Evolutionary conservation across 768 basidiomycete genomes (phyloP).

Genomic region (Mycena galopus): DNA sequence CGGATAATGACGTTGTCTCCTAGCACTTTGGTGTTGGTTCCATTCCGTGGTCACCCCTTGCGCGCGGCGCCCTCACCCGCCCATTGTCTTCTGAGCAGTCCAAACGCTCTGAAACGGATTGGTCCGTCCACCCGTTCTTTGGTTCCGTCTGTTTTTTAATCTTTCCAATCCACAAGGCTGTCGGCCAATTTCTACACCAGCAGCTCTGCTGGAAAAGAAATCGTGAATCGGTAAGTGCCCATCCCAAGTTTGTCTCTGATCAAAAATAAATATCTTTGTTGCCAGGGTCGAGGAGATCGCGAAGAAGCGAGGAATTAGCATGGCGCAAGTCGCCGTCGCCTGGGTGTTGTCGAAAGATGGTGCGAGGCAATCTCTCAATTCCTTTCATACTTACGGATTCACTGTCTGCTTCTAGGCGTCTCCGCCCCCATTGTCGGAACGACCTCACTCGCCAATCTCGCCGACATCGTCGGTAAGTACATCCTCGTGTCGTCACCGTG

Average conservation of each 20-base stretch:
- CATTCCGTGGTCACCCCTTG: not conserved
- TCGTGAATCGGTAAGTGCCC: not conserved
- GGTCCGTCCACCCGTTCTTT: not conserved
- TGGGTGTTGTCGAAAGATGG: slow-evolving; percentile 57
- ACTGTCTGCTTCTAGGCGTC: not conserved
- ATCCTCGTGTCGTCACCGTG: too few species aligned
- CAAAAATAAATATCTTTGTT: not conserved
- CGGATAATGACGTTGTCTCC: too few species aligned
- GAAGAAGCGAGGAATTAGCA: slow-evolving; percentile 56
- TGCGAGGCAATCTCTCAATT: not conserved
- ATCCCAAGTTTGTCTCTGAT: too few species aligned
- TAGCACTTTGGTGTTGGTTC: not conserved
- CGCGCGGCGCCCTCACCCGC: not conserved
- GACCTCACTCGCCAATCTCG: not conserved
- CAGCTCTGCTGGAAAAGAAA: not conserved
- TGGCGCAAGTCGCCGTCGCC: slow-evolving; percentile 63
- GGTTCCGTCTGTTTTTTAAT: too few species aligned
- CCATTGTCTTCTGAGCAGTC: not conserved
- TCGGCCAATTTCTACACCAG: not conserved
- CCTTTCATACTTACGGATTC: not conserved
- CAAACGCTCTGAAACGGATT: not conserved
- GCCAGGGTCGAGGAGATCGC: slow-evolving; percentile 63
- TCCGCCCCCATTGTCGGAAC: not conserved
- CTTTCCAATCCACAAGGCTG: not conserved
- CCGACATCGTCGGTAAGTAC: not conserved